Evolutionary conservation across 2,329 filamentous ascomycete species (phyloP), one percentile per base, ranked within the genome.

Genomic region (Talaromyces sp.): DNA sequence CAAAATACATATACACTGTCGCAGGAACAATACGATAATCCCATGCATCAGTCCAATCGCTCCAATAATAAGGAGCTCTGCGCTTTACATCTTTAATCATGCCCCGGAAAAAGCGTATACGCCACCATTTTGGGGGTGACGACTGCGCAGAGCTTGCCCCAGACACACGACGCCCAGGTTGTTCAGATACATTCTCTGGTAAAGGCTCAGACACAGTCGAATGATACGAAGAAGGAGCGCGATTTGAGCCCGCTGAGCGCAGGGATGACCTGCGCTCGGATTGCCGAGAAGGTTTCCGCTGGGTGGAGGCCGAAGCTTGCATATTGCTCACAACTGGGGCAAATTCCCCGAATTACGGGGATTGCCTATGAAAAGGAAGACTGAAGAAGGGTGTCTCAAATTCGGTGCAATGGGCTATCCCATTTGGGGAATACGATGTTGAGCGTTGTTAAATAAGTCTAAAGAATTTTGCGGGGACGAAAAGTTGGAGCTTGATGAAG

Each of bases 1-100:
- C 90, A 81, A 95, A 96, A 77, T 94, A 96, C 89, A 95, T 96
- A 74, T 95, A 95, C 27, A 95, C 78, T 9, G 91, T 95, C 14
- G 90, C 90, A 1, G 91, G 91, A 35, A 96, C 82, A 37, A 96
- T 89, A 49, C 91, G 84, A 76, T 96, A 96, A 69, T 95, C 89
- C 89, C 89, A 94, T 1, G 91, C 91, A 76, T 96, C 91, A 16
- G 70, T 78, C 89, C 89, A 95, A 72, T 96, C 91, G 71, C 87
- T 92, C 74, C 76, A 78, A 68, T 94, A 96, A 69, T 82, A 95
- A 1, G 91, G 91, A 7, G 82, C 81, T 57, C 91, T 78, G 52
- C 90, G 84, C 59, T 85, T 85, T 30, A 95, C 66, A 73, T 96
- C 91, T 66, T 89, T 86, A 52, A 86, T 70, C 84, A 96, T 95